Evolutionary conservation across 768 basidiomycete species (phyloP).

Genomic region (Zangia roseola): DNA sequence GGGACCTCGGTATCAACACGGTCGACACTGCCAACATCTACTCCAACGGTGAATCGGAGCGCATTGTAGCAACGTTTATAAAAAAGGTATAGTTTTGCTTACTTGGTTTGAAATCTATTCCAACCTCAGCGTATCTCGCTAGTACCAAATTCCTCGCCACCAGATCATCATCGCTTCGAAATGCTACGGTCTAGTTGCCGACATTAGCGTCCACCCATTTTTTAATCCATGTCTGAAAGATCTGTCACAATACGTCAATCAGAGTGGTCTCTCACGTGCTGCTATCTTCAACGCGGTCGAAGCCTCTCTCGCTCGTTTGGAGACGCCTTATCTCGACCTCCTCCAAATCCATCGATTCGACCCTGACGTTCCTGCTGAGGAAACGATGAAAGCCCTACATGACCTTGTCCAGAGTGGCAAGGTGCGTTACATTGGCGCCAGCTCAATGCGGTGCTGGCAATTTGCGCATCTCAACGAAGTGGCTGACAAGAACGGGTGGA

Average conservation of each 20-base stretch:
- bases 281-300: slow-evolving; percentile 40
- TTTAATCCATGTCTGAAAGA: slow-evolving; percentile 4
- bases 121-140: not conserved
- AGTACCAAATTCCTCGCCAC: slow-evolving; percentile 34
- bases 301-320: slow-evolving; percentile 36
- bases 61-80: slow-evolving; percentile 36
- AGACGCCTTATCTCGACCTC: slow-evolving; percentile 38
- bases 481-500: slow-evolving; percentile 45
- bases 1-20: slow-evolving; percentile 39
- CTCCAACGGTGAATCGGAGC: slow-evolving; percentile 37
- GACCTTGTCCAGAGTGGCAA: slow-evolving; percentile 48
- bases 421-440: slow-evolving; percentile 51
- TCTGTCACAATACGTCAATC: slow-evolving; percentile 28
- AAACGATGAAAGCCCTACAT: slow-evolving; percentile 52
- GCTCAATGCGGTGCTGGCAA: slow-evolving; percentile 48
- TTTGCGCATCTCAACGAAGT: slow-evolving; percentile 45
- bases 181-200: slow-evolving; percentile 16
- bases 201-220: not conserved
- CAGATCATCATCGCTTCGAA: slow-evolving; percentile 34
- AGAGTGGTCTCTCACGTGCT: slow-evolving; percentile 33
- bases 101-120: too few relatives aligned
- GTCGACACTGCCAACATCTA: slow-evolving; percentile 41
- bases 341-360: slow-evolving; percentile 49
- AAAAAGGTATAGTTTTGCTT: slow-evolving; percentile 18
- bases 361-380: slow-evolving; percentile 34